Evolutionary conservation across 202 grass and related monocot genomes (phyloP).

Genomic region (Zoysia matrella): DNA sequence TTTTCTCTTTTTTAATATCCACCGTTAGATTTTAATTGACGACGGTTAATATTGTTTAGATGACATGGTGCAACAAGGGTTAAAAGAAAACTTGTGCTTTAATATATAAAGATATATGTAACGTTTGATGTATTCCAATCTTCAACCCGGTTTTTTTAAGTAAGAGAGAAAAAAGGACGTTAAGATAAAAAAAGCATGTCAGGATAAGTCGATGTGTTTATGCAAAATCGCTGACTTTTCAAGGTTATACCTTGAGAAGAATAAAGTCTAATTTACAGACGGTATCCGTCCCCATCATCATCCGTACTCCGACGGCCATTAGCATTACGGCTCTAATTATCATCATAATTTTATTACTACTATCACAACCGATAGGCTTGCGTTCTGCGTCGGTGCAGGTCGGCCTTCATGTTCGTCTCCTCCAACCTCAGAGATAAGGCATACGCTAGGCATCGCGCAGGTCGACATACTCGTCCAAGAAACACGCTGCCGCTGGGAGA

Average conservation of each 20-base stretch:
- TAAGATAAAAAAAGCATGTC: neutral
- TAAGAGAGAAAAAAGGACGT: neutral
- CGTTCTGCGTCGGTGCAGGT: neutral
- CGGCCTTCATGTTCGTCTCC: neutral
- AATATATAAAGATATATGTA: neutral
- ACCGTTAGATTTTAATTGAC: no score
- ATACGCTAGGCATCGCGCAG: neutral
- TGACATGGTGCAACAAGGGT: no score
- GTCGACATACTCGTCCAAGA: constrained; percentile 17
- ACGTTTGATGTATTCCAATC: neutral
- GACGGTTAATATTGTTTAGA: no score
- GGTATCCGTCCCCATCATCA: neutral
- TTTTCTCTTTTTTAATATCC: no score
- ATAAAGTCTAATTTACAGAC: neutral
- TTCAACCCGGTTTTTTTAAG: neutral
- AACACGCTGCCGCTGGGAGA: neutral
- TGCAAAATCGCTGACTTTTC: no score
- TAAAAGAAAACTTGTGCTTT: no score
- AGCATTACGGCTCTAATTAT: neutral
- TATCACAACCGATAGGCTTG: no score
- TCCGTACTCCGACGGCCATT: neutral
- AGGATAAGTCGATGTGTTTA: neutral
- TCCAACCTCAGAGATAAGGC: constrained; percentile 35
- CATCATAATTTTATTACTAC: no score
- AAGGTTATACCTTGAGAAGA: neutral